phyloP scores from a whole-genome alignment of 176 grass and related monocot species.

The Chrysopogon serrulatus region DNA sequence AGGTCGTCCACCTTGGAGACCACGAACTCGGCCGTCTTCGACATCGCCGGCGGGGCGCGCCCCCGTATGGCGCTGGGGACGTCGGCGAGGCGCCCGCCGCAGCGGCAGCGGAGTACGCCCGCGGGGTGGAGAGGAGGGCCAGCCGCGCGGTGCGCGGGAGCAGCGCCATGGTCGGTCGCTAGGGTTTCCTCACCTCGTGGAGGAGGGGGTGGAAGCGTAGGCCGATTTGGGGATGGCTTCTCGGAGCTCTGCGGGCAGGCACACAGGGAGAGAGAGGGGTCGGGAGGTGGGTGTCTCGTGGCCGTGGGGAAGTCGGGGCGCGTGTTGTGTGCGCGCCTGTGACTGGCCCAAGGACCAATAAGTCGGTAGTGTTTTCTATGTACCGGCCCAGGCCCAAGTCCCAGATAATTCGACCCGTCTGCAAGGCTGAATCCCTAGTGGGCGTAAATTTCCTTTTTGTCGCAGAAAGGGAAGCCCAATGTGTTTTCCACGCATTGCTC shows the following conservation, averaged over 20 bases:
- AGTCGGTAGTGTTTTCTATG: neutral
- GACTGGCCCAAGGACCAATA: neutral
- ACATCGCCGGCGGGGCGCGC: conserved; percentile 37
- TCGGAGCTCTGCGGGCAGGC: conserved; percentile 10
- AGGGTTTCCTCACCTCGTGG: conserved; percentile 32
- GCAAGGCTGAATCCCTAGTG: too few species aligned
- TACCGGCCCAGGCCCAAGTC: neutral
- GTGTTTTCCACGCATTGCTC: too few species aligned
- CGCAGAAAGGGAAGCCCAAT: too few species aligned
- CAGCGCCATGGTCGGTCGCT: conserved; percentile 68
- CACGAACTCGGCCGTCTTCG: conserved; percentile 87
- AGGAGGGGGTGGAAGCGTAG: conserved; percentile 28
- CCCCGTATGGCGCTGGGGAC: conserved; percentile 26
- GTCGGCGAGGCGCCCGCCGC: conserved; percentile 34
- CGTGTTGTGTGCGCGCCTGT: conserved; percentile 13
- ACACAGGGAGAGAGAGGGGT: neutral
- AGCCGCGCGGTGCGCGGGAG: conserved; percentile 83
- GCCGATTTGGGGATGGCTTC: conserved; percentile 8
- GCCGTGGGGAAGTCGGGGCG: neutral
- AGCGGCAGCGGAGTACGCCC: conserved; percentile 48
- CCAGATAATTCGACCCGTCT: neutral
- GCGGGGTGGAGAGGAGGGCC: conserved; percentile 51
- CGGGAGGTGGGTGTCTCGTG: neutral
- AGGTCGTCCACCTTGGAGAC: conserved; percentile 96
- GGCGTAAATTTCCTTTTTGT: too few species aligned